These are phyloP conservation scores for Neurospora sublineolata DNA, from an alignment of 495 filamentous ascomycete genomes.

Conservation along the genomic window DNA sequence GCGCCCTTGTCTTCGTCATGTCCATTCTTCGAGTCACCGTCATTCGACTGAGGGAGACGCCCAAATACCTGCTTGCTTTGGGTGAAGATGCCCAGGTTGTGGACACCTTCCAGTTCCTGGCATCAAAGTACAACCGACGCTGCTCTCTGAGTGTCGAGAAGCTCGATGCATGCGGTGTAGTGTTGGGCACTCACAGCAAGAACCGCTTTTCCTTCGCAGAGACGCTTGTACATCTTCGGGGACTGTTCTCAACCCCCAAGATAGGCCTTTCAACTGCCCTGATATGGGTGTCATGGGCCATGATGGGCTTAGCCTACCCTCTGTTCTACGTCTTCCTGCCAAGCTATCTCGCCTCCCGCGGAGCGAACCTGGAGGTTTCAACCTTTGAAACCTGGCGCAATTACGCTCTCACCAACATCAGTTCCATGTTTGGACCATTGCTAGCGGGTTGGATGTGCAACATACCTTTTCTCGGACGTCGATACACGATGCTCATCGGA, in stretches of 20 bases:
- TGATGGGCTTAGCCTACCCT: slow-evolving; percentile 59
- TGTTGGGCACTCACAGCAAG: slow-evolving; percentile 28
- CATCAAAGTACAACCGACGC: slow-evolving; percentile 48
- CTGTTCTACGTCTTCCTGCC: slow-evolving; percentile 60
- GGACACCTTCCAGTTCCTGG: slow-evolving; percentile 47
- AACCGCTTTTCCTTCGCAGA: slow-evolving; percentile 39
- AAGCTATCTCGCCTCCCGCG: slow-evolving; percentile 29
- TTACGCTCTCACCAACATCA: slow-evolving; percentile 56
- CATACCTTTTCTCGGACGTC: slow-evolving; percentile 43
- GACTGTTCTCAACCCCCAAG: slow-evolving; percentile 49
- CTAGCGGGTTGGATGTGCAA: slow-evolving; percentile 55
- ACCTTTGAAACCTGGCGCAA: slow-evolving; percentile 56
- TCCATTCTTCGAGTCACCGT: slow-evolving; percentile 54
- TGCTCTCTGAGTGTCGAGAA: slow-evolving; percentile 53
- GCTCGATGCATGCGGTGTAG: slow-evolving; percentile 40
- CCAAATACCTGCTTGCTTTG: slow-evolving; percentile 57
- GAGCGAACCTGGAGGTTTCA: slow-evolving; percentile 24
- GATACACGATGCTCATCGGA: slow-evolving; percentile 56
- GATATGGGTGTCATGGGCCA: slow-evolving; percentile 59
- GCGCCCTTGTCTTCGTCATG: slow-evolving; percentile 56
- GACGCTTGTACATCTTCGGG: slow-evolving; percentile 44
- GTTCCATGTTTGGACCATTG: slow-evolving; percentile 52
- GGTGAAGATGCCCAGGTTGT: slow-evolving; percentile 54
- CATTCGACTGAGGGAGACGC: slow-evolving; percentile 57
- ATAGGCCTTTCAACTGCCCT: slow-evolving; percentile 50